Base-by-base conservation (phyloP, 176 grass and related monocot genomes). In the Olyra latifolia region DNA sequence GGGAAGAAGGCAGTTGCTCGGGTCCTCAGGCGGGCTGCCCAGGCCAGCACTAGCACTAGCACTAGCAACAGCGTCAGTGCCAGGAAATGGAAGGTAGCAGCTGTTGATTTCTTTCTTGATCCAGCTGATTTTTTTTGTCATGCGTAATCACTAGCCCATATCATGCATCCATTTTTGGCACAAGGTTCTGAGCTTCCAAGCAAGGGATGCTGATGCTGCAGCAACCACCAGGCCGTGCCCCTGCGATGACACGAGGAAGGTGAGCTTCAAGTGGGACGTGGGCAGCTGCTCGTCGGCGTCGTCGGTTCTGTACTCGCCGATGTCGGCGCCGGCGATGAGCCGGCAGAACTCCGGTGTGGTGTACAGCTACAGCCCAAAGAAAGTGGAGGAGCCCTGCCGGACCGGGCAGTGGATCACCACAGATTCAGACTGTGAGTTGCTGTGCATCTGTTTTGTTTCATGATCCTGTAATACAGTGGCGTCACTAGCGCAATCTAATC, bases 201-300 rank as follows among this genome's bases (percentile, higher is more conserved):
- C 20, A 46, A 89, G 82, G 63, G 87, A 77, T 3, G 38, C 32
- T 11, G n/a, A 17, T 50, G 30, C n/a, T n/a, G 32, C 32, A 35
- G 32, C 32, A 35, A 4, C 44, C 24, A 19, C 39, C 2, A 85
- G 71, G 82, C 28, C 28, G 48, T 1, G 66, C 39, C 46, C 8
- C 1, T 24, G 83, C 11, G 72, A 87, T 1, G 82, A 70, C 39
- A 20, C 17, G 65, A 81, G 77, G 63, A 89, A 89, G 82, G 77
- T 85, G 76, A 89, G 87, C 82, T 85, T 85, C 82, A 89, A 89
- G 71, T 89, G 87, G 87, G 87, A 89, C 71, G 82, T 58, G 8
- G 87, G 82, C 8, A 89, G 87, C 82, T 89, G 82, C 82, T 89
- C 87, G 8, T 89, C 87, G 1, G 72, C 53, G 2, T 85, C 82